Evolutionary conservation across 176 grass and related monocot species (phyloP), one percentile per base, ranked within the genome.

Genomic region (Oropetium thomaeum): DNA sequence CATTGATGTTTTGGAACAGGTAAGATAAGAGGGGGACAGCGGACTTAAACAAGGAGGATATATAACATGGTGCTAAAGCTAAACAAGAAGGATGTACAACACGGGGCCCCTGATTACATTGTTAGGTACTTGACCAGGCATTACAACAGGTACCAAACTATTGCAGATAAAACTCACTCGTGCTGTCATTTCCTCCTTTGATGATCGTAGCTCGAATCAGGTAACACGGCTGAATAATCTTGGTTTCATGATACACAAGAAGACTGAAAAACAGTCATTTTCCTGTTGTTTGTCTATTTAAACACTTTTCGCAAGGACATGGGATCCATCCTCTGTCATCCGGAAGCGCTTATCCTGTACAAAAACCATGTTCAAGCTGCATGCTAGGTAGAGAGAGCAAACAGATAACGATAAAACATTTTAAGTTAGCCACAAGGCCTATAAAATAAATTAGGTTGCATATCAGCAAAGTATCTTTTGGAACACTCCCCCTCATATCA

Each of bases 291-390:
- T 41, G 37, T 47, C 73, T 51, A 25, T 78, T 77, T 34, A 87
- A 32, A 87, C 31, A 17, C 73, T 82, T 67, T 39, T 82, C 31
- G 59, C 23, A 32, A 87, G 79, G 48, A 41, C 32, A 70, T 83
- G 64, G 51, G 59, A 67, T 59, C 73, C 85, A 79, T 83, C 67
- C 33, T 79, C 34, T 22, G 41, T 25, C 62, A 34, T 74, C 68
- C 15, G 53, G 20, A 83, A 53, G 20, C 58, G 42, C 4, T 45
- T 60, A 60, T 73, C 85, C 74, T 87, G 85, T 58, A 25, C 39
- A 45, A 77, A 60, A 67, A 61, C 17, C 41, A 39, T 16, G 48
- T 8, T 37, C 39, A 55, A 77, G 25, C 17, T 17, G 27, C 17
- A 49, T 58, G 25, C 45, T 73, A 32, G 42, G 62, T n/a, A 52